Percentiles rank a stretch among this genome's conserved stretches.
Evolutionary conservation across 768 basidiomycete species (phyloP).

Genomic region (Leccinum uliginosum): DNA sequence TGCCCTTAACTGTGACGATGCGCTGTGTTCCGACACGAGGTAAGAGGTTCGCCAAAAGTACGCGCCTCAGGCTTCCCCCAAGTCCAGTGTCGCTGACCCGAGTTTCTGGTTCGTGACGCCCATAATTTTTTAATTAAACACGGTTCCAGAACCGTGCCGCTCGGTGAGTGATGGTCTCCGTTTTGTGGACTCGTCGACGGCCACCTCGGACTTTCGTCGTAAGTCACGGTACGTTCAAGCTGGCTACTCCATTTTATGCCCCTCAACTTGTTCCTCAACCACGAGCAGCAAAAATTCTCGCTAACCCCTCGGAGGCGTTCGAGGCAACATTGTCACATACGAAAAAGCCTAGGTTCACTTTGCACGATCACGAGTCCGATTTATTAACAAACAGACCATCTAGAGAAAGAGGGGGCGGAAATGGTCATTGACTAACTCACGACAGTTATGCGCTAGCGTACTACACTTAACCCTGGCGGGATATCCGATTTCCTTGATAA

Average conservation of each 20-base stretch:
- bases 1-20: too few species aligned
- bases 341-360: not conserved
- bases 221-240: too few species aligned
- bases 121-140: too few species aligned
- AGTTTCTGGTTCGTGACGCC: too few species aligned
- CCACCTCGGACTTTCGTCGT: not conserved
- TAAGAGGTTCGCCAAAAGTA: too few species aligned
- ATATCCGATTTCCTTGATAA: not conserved
- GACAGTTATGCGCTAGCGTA: not conserved
- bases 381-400: not conserved
- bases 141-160: too few species aligned
- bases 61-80: too few species aligned
- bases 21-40: too few species aligned
- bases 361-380: not conserved
- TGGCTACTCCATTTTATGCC: not conserved
- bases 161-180: not conserved
- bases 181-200: not conserved
- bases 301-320: not conserved
- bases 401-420: not conserved
- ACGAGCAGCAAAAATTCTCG: not conserved
- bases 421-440: not conserved
- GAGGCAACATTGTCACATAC: not conserved
- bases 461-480: not conserved
- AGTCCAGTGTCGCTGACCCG: too few species aligned
- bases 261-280: not conserved